Percentiles rank a stretch among this genome's conserved stretches.
These are phyloP conservation scores for Leucosporidium scottii DNA, from an alignment of 768 basidiomycete genomes.

Conservation along the genomic window DNA sequence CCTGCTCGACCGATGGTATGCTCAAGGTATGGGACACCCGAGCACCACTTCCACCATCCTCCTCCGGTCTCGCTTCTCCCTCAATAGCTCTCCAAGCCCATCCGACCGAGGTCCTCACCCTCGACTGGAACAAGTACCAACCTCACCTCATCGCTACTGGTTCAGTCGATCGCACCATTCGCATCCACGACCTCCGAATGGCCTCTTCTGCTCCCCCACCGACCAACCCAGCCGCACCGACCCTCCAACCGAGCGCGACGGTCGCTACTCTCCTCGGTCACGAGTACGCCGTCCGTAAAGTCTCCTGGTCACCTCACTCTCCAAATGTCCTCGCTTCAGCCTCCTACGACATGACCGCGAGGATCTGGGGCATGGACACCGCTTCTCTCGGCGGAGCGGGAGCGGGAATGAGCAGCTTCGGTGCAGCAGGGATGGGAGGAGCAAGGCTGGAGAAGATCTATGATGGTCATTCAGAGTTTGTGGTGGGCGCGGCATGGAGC, in stretches of 20 bases:
- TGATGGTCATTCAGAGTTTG: constrained; percentile 88
- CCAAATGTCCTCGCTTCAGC: constrained; percentile 46
- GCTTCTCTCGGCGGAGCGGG: background rate
- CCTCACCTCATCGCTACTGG: constrained; percentile 68
- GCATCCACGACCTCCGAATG: constrained; percentile 85
- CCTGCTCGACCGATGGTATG: constrained; percentile 81
- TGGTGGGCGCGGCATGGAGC: constrained; percentile 87
- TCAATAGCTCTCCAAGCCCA: constrained; percentile 24
- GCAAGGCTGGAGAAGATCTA: constrained; percentile 60
- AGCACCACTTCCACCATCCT: constrained; percentile 20
- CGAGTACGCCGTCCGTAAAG: constrained; percentile 80
- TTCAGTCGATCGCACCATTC: constrained; percentile 67
- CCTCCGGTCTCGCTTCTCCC: constrained; percentile 13
- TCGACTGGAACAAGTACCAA: constrained; percentile 92
- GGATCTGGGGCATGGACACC: constrained; percentile 57
- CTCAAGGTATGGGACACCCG: constrained; percentile 67
- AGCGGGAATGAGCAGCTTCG: constrained; percentile 21
- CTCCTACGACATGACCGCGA: constrained; percentile 92
- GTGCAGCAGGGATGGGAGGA: constrained; percentile 47
- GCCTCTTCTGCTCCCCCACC: constrained; percentile 45
- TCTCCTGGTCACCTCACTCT: constrained; percentile 59
- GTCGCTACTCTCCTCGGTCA: constrained; percentile 61
- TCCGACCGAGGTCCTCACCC: constrained; percentile 58
- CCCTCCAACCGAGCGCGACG: constrained; percentile 19
- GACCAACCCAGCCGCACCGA: background rate